A percentile compares a stretch with the other conserved stretches of the same genome.
Evolutionary conservation across 2,329 filamentous ascomycete species (phyloP).

Genomic region (Exutisphaerella laricina): DNA sequence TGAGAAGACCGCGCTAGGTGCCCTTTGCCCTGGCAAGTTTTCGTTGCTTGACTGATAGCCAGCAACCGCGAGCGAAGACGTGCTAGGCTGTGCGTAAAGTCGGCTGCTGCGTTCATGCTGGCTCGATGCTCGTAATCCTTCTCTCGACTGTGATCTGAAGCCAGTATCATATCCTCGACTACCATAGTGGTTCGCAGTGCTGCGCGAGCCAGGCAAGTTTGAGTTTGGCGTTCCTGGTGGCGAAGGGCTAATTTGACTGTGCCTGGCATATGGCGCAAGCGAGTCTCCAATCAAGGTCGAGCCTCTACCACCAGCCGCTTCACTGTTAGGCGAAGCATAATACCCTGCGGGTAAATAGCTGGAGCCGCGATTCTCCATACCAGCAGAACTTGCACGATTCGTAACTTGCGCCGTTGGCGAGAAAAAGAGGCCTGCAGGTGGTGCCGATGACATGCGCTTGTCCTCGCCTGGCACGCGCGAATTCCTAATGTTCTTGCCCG

Average conservation of each 20-base stretch:
- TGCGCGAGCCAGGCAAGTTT: conserved; percentile 12
- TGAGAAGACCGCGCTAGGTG: conserved; percentile 84
- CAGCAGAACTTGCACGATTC: conserved; percentile 32
- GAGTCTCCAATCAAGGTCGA: conserved; percentile 41
- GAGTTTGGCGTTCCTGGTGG: conserved; percentile 26
- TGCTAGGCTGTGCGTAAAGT: conserved; percentile 33
- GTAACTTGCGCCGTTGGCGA: conserved; percentile 72
- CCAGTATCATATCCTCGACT: conserved; percentile 12
- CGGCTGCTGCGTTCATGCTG: conserved; percentile 11
- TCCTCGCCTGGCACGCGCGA: conserved; percentile 5
- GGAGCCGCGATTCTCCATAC: conserved; percentile 57
- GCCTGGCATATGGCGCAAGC: conserved; percentile 27
- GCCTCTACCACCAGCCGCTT: conserved; percentile 37
- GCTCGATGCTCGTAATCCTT: conserved; percentile 8
- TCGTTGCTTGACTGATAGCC: conserved; percentile 38
- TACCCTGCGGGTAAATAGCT: conserved; percentile 86
- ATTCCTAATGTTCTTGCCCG: conserved; percentile 31
- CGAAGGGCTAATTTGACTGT: conserved; percentile 24
- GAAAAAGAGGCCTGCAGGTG: conserved; percentile 79
- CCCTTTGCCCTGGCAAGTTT: conserved; percentile 60
- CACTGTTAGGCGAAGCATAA: conserved; percentile 65
- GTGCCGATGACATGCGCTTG: conserved; percentile 40
- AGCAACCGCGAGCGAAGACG: conserved; percentile 31
- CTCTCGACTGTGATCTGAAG: conserved; percentile 5
- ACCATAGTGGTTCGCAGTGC: conserved; percentile 15